These are phyloP conservation scores for Alternaria sp. DNA, from an alignment of 2,329 filamentous ascomycete genomes.

Conservation along the genomic window DNA sequence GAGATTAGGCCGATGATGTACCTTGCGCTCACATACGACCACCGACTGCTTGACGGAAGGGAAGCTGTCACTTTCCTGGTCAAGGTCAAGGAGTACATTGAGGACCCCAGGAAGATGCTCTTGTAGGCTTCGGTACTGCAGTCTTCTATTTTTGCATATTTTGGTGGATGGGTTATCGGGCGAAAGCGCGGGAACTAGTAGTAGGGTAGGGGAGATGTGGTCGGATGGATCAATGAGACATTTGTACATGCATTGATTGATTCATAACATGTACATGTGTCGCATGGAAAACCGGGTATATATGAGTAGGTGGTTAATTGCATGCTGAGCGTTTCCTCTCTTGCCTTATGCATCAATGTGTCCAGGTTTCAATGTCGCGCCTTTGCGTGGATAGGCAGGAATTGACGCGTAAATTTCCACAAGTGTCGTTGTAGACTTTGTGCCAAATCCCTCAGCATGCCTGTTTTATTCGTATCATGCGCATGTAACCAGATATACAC, in stretches of 20 bases:
- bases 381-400: background rate
- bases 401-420: background rate
- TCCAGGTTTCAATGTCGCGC: background rate
- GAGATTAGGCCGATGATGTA: slow-evolving; percentile 99
- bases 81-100: slow-evolving; percentile 96
- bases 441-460: too few species aligned
- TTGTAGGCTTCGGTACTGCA: slow-evolving; percentile 50
- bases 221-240: background rate
- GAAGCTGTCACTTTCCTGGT: slow-evolving; percentile 97
- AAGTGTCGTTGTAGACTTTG: background rate
- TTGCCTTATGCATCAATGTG: background rate
- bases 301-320: slow-evolving; percentile 12
- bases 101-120: slow-evolving; percentile 93
- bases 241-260: slow-evolving; percentile 12
- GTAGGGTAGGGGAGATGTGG: background rate
- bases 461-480: background rate
- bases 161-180: background rate
- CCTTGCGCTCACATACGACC: slow-evolving; percentile 95
- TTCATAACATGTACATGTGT: background rate
- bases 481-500: background rate
- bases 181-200: background rate
- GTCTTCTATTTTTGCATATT: slow-evolving; percentile 3
- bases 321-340: slow-evolving; percentile 13
- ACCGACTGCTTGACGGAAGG: slow-evolving; percentile 91
- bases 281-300: background rate